Evolutionary conservation across 1,284 basidiomycete species (phyloP).

Genomic region (Xerocomus minutiporus): DNA sequence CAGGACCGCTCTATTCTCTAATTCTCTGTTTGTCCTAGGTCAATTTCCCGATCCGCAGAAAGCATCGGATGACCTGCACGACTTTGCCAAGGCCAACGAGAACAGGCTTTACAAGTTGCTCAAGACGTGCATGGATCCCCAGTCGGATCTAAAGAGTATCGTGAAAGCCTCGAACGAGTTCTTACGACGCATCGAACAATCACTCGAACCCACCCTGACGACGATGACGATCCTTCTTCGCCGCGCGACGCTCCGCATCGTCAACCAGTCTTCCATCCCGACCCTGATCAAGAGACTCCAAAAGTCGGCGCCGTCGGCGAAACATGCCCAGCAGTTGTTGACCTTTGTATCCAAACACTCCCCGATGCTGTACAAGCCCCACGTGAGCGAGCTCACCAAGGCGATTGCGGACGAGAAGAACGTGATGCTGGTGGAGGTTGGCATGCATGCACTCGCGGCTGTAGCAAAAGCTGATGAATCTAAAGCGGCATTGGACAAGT

Average conservation of each 20-base stretch:
- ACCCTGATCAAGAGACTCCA: constrained; percentile 70
- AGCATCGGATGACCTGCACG: constrained; percentile 71
- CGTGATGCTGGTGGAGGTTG: constrained; percentile 57
- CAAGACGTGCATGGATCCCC: constrained; percentile 76
- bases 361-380: constrained; percentile 69
- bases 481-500: constrained; percentile 65
- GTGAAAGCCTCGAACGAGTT: constrained; percentile 83
- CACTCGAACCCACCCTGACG: constrained; percentile 53
- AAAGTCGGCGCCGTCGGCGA: constrained; percentile 40
- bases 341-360: constrained; percentile 73
- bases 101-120: constrained; percentile 81
- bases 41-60: constrained; percentile 70
- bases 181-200: constrained; percentile 68
- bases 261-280: constrained; percentile 85
- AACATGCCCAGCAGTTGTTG: constrained; percentile 50
- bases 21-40: constrained; percentile 31
- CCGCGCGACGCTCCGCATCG: constrained; percentile 64
- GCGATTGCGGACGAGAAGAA: constrained; percentile 66
- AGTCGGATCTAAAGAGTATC: constrained; percentile 77
- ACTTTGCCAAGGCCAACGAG: constrained; percentile 88
- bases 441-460: constrained; percentile 72
- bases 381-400: constrained; percentile 72
- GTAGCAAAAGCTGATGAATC: constrained; percentile 57
- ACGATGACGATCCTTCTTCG: constrained; percentile 78
- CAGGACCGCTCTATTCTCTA: background rate